Base-by-base conservation (phyloP, 225 moss, liverwort and hornwort species). In the Rhytidiadelphus loreus region DNA sequence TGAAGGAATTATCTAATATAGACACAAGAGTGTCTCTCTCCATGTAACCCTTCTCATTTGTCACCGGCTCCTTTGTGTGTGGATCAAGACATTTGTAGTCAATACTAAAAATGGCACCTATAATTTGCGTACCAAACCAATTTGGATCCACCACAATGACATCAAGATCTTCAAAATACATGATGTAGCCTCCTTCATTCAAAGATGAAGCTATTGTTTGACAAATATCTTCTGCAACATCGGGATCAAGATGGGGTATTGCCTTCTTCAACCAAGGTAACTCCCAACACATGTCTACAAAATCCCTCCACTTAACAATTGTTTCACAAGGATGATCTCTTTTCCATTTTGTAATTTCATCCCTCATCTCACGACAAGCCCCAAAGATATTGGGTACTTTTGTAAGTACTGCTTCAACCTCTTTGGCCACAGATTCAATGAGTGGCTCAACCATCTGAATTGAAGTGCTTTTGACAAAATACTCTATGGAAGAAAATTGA, bases 221-320 rank as follows among this genome's bases (percentile, higher is more conserved):
- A 30, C 48, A 74, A 48, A 74, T 11, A 19, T 74, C 48, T 30
- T 74, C 9, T 0, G 4, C 48, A 48, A 74, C 4, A 32, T 32
- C 4, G 1, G 0, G 2, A 9, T 44, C 2, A 0, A 21, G 6
- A 44, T 4, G 2, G 0, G 7, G 0, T 20, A 2, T 29, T 2
- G 2, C 3, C 4, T 15, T 15, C 15, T 14, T 2, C 61, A 6
- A 4, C 1, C 2, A 24, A 3, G 39, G 22, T 61, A 60, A 30
- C 9, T 44, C 2, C 2, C 4, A 9, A 4, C 20, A 61, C 50
- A 52, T 12, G 2, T 12, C 3, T 7, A 12, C 12, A 19, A 82
- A 82, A 12, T 32, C 6, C 3, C 1, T 8, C 82, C 82, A 82
- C 50, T 64, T 37, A 1, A 82, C 52, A 1, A 82, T 25, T 1